phyloP scores from a whole-genome alignment of 192 early-diverging fungal species.

The Gonapodya sp. region DNA sequence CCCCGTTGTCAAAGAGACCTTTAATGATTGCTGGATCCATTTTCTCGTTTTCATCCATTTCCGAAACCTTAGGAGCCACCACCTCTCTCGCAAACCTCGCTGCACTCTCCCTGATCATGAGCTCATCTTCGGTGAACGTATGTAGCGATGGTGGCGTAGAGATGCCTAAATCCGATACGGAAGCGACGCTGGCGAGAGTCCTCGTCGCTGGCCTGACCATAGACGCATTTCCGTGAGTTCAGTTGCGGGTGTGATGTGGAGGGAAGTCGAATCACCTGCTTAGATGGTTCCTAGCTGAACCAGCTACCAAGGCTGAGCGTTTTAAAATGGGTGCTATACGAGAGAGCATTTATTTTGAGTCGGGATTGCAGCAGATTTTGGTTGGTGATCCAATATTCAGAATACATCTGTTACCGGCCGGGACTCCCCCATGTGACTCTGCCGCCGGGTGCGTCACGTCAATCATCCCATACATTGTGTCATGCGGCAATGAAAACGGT shows the following conservation, averaged over 20 bases:
- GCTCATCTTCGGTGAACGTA: conserved; percentile 79
- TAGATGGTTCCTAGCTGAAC: background rate
- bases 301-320: background rate
- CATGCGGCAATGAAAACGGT: too few relatives aligned
- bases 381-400: too few relatives aligned
- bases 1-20: conserved; percentile 82
- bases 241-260: background rate
- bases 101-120: conserved; percentile 71
- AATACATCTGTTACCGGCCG: too few relatives aligned
- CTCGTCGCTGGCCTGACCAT: background rate
- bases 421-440: too few relatives aligned
- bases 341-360: too few relatives aligned
- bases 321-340: too few relatives aligned
- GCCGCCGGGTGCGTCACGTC: too few relatives aligned
- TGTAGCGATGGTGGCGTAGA: conserved; percentile 47
- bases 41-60: conserved; percentile 88
- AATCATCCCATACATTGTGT: too few relatives aligned
- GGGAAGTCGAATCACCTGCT: background rate
- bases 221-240: background rate
- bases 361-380: too few relatives aligned
- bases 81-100: conserved; percentile 73
- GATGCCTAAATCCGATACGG: background rate
- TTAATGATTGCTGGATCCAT: conserved; percentile 69
- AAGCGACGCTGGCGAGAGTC: background rate
- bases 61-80: conserved; percentile 70